Percentiles rank a stretch among this genome's conserved stretches.
These are phyloP conservation scores for Coemansia sp. DNA, from an alignment of 192 early-diverging fungal species.

Conservation along the genomic window DNA sequence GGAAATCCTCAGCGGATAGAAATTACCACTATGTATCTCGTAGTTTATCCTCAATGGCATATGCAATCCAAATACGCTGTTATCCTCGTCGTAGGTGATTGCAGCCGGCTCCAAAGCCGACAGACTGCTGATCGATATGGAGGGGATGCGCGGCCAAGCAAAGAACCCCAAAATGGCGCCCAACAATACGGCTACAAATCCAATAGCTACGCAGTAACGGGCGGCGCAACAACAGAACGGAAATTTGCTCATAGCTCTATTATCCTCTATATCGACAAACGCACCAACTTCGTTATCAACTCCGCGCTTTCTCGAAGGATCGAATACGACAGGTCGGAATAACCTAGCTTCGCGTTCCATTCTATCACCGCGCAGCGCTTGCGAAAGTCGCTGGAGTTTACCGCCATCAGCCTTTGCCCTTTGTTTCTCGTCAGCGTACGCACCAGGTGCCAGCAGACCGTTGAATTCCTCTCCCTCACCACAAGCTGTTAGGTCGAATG, in stretches of 20 bases:
- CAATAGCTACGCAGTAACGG: constrained; percentile 36
- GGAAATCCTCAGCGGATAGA: constrained; percentile 47
- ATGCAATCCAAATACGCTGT: constrained; percentile 31
- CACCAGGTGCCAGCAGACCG: constrained; percentile 46
- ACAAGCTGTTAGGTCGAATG: neutral
- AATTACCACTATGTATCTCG: constrained; percentile 52
- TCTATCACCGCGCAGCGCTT: constrained; percentile 7
- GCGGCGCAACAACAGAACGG: constrained; percentile 48
- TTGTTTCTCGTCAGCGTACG: constrained; percentile 41
- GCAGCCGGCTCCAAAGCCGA: constrained; percentile 22
- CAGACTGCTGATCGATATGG: constrained; percentile 37
- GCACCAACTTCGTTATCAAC: neutral
- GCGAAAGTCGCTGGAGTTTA: constrained; percentile 15
- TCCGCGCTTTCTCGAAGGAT: neutral
- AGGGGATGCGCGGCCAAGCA: constrained; percentile 46
- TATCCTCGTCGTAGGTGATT: constrained; percentile 26
- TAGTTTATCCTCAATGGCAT: constrained; percentile 50
- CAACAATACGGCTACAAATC: constrained; percentile 32
- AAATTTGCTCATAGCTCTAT: constrained; percentile 10
- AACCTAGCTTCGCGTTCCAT: constrained; percentile 25
- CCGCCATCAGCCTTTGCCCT: constrained; percentile 36
- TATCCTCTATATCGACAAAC: neutral
- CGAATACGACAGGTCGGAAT: constrained; percentile 33
- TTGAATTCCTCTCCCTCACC: constrained; percentile 36
- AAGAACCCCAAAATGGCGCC: constrained; percentile 44